Evolutionary conservation across 345 rosid species (phyloP).

Genomic region (Lepidium sativum): DNA sequence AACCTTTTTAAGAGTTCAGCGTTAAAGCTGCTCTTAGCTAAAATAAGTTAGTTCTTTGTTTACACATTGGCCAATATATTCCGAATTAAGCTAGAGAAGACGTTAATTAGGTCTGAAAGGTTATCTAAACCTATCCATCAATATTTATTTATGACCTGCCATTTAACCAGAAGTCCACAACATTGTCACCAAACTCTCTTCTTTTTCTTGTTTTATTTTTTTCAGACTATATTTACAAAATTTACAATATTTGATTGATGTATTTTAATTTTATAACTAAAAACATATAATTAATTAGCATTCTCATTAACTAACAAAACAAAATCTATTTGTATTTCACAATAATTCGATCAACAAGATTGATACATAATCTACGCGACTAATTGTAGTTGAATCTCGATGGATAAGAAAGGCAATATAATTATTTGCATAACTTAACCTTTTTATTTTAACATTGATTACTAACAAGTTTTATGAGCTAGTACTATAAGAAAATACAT

Average conservation of each 20-base stretch:
- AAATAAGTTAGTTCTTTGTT: conserved; percentile 6
- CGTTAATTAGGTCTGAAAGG: conserved; percentile 27
- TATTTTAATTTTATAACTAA: not conserved
- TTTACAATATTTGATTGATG: not conserved
- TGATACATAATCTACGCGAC: too few species aligned
- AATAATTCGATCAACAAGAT: too few species aligned
- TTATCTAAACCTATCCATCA: conserved; percentile 24
- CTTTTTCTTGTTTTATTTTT: not conserved
- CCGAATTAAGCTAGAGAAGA: conserved; percentile 9
- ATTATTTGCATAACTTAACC: too few species aligned
- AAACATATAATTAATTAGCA: not conserved
- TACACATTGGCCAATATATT: conserved; percentile 7
- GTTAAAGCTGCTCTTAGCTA: not conserved
- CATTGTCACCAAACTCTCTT: conserved; percentile 22
- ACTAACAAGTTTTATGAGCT: too few species aligned
- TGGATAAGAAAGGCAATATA: too few species aligned
- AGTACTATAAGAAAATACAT: too few species aligned
- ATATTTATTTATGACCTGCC: conserved; percentile 8
- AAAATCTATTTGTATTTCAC: too few species aligned
- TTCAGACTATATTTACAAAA: not conserved
- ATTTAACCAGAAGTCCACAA: conserved; percentile 25
- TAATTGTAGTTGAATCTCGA: too few species aligned
- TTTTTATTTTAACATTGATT: too few species aligned
- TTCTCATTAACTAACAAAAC: not conserved
- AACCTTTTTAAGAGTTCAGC: too few species aligned